A percentile compares a stretch with the other conserved stretches of the same genome.
phyloP scores from a whole-genome alignment of 2,329 filamentous ascomycete genomes.

The Phialocephala sp. region DNA sequence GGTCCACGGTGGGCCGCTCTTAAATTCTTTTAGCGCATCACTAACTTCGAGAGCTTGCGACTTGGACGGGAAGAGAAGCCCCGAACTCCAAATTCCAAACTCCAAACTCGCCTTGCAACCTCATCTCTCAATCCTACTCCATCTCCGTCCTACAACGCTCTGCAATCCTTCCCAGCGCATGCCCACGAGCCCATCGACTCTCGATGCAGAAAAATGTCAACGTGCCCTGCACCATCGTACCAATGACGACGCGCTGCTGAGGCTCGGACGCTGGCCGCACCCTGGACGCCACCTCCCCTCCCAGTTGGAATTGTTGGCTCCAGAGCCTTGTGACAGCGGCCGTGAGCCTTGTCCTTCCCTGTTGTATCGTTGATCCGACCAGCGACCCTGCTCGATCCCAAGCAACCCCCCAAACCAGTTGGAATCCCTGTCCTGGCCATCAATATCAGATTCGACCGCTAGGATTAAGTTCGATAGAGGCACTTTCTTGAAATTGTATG shows the following conservation, averaged over 20 bases:
- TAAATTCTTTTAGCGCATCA: background rate
- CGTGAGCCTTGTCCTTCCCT: slow-evolving; percentile 14
- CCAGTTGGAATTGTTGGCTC: slow-evolving; percentile 2
- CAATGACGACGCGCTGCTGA: slow-evolving; percentile 3
- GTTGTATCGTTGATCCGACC: slow-evolving; percentile 18
- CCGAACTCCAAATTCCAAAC: background rate
- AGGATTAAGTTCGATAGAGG: slow-evolving; percentile 5
- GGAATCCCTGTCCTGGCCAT: slow-evolving; percentile 7
- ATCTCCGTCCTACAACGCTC: background rate
- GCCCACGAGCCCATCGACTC: background rate
- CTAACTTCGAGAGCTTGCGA: background rate
- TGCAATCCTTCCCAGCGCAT: background rate
- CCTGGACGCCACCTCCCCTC: slow-evolving; percentile 13
- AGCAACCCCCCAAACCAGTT: slow-evolving; percentile 26
- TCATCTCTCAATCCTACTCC: background rate
- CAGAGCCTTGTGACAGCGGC: slow-evolving; percentile 19
- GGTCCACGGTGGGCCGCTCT: background rate
- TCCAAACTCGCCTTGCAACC: background rate
- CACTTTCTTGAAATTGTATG: background rate
- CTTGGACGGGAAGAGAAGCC: background rate
- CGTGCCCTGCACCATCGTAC: background rate
- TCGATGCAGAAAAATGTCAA: slow-evolving; percentile 3
- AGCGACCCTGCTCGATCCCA: slow-evolving; percentile 20
- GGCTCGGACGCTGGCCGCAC: background rate
- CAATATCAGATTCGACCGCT: slow-evolving; percentile 10